Percentiles rank a stretch among this genome's conserved stretches.
Conservation (phyloP, 1,139 yeast genomes). For the Hansenula lynferdii region DNA sequence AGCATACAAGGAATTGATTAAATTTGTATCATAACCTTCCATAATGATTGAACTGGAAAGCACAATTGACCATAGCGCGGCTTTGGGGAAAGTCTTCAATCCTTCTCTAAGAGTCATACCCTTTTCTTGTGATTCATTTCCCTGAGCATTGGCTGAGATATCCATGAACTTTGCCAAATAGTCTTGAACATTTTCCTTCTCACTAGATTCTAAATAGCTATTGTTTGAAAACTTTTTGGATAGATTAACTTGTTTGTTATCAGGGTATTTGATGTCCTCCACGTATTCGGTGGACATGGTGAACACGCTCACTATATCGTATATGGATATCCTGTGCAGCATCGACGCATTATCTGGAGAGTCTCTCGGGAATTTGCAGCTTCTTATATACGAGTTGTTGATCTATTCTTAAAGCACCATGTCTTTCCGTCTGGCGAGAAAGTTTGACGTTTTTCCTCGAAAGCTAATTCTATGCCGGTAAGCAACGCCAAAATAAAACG, state of each 20-base stretch:
- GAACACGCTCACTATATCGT: background rate
- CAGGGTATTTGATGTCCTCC: conserved; percentile 10
- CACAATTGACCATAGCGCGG: conserved; percentile 36
- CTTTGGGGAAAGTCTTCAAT: conserved; percentile 26
- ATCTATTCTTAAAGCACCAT: too few relatives aligned
- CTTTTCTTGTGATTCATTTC: conserved; percentile 15
- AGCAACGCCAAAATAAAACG: too few relatives aligned
- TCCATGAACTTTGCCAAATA: conserved; percentile 38
- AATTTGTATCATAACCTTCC: conserved; percentile 39
- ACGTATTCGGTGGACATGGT: conserved; percentile 7
- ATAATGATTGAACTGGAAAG: conserved; percentile 35
- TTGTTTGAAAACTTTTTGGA: conserved; percentile 6
- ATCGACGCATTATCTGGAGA: too few relatives aligned
- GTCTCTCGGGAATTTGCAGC: too few relatives aligned
- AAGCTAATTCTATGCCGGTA: too few relatives aligned
- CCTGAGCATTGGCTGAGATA: conserved; percentile 31
- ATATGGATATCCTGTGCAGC: background rate
- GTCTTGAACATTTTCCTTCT: conserved; percentile 26
- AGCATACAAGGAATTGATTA: conserved; percentile 29
- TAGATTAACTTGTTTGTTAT: conserved; percentile 1
- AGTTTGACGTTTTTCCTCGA: too few relatives aligned
- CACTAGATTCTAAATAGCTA: background rate
- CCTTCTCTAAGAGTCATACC: conserved; percentile 17
- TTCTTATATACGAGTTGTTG: too few relatives aligned
- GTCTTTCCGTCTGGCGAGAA: too few relatives aligned